Evolutionary conservation across 2,329 filamentous ascomycete genomes (phyloP).

Genomic region (Aschersonia sp.): DNA sequence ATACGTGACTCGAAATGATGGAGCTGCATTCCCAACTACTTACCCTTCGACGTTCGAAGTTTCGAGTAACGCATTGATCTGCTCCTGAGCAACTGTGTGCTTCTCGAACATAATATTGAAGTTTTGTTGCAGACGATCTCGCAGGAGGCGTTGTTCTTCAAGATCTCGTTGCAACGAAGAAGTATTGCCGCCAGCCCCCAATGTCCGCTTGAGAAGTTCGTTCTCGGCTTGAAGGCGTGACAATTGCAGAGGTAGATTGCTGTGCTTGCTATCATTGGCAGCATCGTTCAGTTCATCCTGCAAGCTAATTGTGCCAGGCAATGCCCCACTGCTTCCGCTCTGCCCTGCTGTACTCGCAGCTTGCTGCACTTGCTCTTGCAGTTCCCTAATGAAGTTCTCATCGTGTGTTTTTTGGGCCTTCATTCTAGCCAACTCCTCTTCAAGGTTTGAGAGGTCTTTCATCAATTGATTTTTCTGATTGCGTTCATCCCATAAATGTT

Average conservation of each 20-base stretch:
- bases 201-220: conserved; percentile 37
- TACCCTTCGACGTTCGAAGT: conserved; percentile 40
- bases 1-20: conserved; percentile 8
- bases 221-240: conserved; percentile 49
- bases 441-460: conserved; percentile 27
- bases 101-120: conserved; percentile 44
- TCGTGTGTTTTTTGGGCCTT: conserved; percentile 31
- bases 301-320: conserved; percentile 25
- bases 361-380: conserved; percentile 42
- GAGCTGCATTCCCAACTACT: conserved; percentile 22
- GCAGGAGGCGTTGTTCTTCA: conserved; percentile 35
- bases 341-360: conserved; percentile 11
- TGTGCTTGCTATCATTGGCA: conserved; percentile 19
- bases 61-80: conserved; percentile 38
- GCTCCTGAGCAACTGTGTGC: conserved; percentile 39
- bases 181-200: conserved; percentile 38
- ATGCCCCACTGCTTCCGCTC: conserved; percentile 6
- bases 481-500: conserved; percentile 26
- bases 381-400: conserved; percentile 40
- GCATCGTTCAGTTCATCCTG: conserved; percentile 46
- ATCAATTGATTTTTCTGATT: conserved; percentile 31
- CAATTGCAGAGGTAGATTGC: conserved; percentile 33
- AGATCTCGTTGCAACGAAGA: conserved; percentile 39
- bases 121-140: conserved; percentile 36
- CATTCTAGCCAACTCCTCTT: conserved; percentile 31